These are phyloP conservation scores for Mycena metata DNA, from an alignment of 768 basidiomycete genomes.

Conservation along the genomic window DNA sequence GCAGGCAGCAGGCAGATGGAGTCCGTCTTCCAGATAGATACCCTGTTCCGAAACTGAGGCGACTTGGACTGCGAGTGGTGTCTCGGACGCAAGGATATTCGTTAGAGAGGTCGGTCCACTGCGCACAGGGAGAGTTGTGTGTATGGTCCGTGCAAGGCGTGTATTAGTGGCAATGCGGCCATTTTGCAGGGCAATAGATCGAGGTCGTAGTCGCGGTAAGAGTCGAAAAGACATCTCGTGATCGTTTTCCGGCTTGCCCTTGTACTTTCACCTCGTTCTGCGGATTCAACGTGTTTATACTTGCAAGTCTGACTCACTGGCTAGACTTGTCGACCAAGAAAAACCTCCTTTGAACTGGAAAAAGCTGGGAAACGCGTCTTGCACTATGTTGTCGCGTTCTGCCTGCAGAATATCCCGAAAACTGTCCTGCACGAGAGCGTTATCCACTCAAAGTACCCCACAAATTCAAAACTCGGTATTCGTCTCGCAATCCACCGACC, in stretches of 20 bases:
- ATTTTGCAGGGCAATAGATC: neutral
- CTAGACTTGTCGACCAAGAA: neutral
- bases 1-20: constrained; percentile 81
- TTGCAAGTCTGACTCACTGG: neutral
- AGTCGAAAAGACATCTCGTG: constrained; percentile 22
- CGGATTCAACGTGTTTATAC: neutral
- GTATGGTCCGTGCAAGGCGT: constrained; percentile 24
- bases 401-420: constrained; percentile 1
- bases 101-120: constrained; percentile 60
- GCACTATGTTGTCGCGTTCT: constrained; percentile 3
- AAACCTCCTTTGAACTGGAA: neutral
- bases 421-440: neutral
- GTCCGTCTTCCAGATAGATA: constrained; percentile 82
- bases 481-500: constrained; percentile 82
- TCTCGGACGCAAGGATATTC: constrained; percentile 81
- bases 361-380: too few species aligned
- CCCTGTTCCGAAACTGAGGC: constrained; percentile 72
- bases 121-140: constrained; percentile 33
- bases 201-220: constrained; percentile 8
- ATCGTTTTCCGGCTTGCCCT: neutral
- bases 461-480: constrained; percentile 65
- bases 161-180: neutral
- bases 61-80: constrained; percentile 79
- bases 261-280: neutral
- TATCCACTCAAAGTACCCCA: neutral